Evolutionary conservation across 768 basidiomycete species (phyloP), one percentile per base, ranked within the genome.

Genomic region (Trichaptum fuscoviolaceum): DNA sequence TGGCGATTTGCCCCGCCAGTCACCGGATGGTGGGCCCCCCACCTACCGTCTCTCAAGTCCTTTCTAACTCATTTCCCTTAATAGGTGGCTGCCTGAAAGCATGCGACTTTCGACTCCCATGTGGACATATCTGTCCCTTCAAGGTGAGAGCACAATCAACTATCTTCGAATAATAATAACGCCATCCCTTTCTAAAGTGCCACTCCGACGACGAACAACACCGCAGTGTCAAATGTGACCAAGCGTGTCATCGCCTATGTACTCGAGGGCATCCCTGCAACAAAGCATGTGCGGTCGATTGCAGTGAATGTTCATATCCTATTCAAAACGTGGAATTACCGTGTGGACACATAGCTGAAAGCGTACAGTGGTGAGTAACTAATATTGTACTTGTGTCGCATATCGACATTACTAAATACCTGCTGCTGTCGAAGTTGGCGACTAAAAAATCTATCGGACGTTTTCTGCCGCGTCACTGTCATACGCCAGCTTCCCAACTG

Each of bases 121-220:
- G 89, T 69, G 89, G 89, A 1, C 89, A 91, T 71, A 74, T 80
- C 2, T 91, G 89, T 70, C 85, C 86, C 0, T 87, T 80, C 67
- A 85, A 85, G 75, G 87, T 87, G 72, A 52, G 74, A 64, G 1
- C 59, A 18, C 15, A 61, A 18, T 5, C 10, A 12, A 42, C 10
- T n/a, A 17, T 8, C 25, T 58, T 34, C 35, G 1, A 58, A 27
- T 30, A 24, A 26, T 20, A 30, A 30, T 58, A 35, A 9, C 9
- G 57, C 65, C 26, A n/a, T 10, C 24, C 42, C 12, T 18, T 65
- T 66, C 59, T 30, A 7, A 67, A 89, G 84, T 89, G 88, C 66
- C 87, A 90, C 67, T 79, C 83, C 0, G 88, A 88, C 62, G 84
- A 87, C 66, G 80, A 82, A 0, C 78, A 83, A 15, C 88, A 90